phyloP scores from a whole-genome alignment of 371 early-diverging fungal species.

The Apophysomyces variabilis region DNA sequence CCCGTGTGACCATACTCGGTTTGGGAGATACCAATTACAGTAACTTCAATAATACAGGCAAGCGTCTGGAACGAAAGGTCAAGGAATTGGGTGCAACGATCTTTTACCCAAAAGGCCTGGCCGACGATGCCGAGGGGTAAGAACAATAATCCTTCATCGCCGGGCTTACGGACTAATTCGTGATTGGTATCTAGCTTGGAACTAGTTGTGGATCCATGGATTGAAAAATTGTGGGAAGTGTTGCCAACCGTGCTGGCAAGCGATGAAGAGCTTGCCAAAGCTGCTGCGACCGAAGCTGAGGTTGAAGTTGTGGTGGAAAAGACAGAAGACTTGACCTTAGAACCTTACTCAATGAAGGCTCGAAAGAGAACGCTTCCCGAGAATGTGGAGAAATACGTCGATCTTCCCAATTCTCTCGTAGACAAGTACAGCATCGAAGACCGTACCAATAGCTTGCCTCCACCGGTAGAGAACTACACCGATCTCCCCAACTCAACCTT shows the following conservation, averaged over 20 bases:
- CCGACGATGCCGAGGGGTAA: constrained; percentile 91
- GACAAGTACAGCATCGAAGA: constrained; percentile 17
- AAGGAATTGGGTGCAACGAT: constrained; percentile 73
- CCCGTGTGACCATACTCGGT: constrained; percentile 61
- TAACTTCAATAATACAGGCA: constrained; percentile 87
- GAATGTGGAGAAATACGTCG: constrained; percentile 28
- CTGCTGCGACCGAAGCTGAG: constrained; percentile 7
- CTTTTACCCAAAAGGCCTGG: constrained; percentile 79
- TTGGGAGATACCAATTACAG: constrained; percentile 94
- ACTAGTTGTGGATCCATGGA: constrained; percentile 91
- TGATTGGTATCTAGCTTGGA: constrained; percentile 63
- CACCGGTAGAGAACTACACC: constrained; percentile 21
- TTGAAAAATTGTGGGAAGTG: constrained; percentile 80
- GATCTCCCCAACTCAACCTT: constrained; percentile 22
- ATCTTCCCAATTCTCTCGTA: constrained; percentile 34
- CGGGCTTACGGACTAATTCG: constrained; percentile 1
- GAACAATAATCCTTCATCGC: not conserved
- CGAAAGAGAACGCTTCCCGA: constrained; percentile 28
- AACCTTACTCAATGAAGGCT: constrained; percentile 34
- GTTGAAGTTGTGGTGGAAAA: constrained; percentile 18
- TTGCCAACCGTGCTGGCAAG: constrained; percentile 55
- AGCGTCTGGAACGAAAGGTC: constrained; percentile 75
- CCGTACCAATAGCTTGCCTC: constrained; percentile 17
- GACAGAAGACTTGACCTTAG: constrained; percentile 10
- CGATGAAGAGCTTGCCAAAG: constrained; percentile 14